Base-by-base conservation (phyloP, 305 asterid genomes). In the Solanum hybrid region DNA sequence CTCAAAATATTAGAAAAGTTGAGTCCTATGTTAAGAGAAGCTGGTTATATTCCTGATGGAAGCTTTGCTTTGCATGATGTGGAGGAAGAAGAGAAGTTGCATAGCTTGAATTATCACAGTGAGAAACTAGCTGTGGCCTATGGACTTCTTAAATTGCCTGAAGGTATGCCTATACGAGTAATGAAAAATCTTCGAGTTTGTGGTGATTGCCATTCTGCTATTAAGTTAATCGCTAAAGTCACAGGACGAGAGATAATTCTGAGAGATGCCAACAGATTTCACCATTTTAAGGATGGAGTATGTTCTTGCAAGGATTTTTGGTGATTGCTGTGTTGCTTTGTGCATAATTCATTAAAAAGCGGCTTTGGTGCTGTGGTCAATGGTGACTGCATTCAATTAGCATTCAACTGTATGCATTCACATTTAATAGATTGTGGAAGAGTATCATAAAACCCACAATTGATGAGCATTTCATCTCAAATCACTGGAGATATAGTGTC, bases 281-380 rank as follows among this genome's bases (percentile, higher is more conserved):
- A 83, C 80, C 90, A 89, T 84, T 83, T 89, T 73, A 89, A 89
- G 83, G 90, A 89, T 83, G 90, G 90, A 0, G 8, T 84, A 22
- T 89, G 90, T 71, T 89, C 90, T 24, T 89, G 90, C 83, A 83
- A 88, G 89, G 91, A 89, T 46, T 89, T 46, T 85, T 89, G 91
- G 89, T 89, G 74, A 89, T 5, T 79, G 88, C 76, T 20, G 18
- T 11, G 22, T 33, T 57, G 67, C 76, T 31, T 85, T 85, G 28
- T 29, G 74, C 74, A 46, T 3, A 84, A 84, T 84, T 51, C 29
- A 83, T 29, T 82, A 18, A 20, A 84, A 84, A 18, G 34, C 7
- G 12, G 18, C 6, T 46, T 42, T 18, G 18, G 87, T 29, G 6
- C 26, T 46, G 73, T 28, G 73, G 26, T 61, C 26, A 61, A 61